phyloP scores from a whole-genome alignment of 164 flowering plant species.

The Echeveria elegans region DNA sequence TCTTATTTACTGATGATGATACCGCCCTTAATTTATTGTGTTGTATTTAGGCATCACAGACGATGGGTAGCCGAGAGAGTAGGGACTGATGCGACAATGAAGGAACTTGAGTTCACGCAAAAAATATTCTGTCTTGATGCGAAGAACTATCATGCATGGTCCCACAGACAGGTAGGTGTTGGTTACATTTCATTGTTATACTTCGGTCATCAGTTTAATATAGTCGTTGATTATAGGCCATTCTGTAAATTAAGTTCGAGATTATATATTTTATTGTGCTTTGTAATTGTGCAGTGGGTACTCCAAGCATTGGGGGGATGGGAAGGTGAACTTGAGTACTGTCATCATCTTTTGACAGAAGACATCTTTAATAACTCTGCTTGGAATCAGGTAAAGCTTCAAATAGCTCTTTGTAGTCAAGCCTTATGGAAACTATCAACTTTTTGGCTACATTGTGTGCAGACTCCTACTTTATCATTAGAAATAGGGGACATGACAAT shows the following conservation, averaged over 20 bases:
- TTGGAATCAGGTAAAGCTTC: slow-evolving; percentile 81
- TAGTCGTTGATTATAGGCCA: background rate
- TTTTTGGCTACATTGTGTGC: background rate
- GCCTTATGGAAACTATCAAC: background rate
- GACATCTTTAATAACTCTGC: slow-evolving; percentile 92
- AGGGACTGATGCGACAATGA: slow-evolving; percentile 41
- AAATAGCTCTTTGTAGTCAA: background rate
- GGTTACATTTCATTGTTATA: background rate
- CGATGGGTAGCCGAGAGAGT: slow-evolving; percentile 88
- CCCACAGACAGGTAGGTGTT: slow-evolving; percentile 77
- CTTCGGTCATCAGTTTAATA: background rate
- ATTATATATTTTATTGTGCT: background rate
- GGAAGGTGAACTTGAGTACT: slow-evolving; percentile 86
- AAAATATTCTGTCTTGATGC: slow-evolving; percentile 69
- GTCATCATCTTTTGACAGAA: slow-evolving; percentile 58
- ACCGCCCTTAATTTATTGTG: background rate
- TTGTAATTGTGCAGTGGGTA: slow-evolving; percentile 63
- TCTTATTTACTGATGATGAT: background rate
- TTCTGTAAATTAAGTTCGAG: background rate
- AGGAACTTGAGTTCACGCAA: slow-evolving; percentile 75
- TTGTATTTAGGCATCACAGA: slow-evolving; percentile 79
- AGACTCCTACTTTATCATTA: background rate
- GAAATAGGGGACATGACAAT: no score
- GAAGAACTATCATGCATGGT: slow-evolving; percentile 96
- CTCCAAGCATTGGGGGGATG: slow-evolving; percentile 90